These are phyloP conservation scores for Pouteria campechiana DNA, from an alignment of 179 eudicot genomes.

Conservation along the genomic window DNA sequence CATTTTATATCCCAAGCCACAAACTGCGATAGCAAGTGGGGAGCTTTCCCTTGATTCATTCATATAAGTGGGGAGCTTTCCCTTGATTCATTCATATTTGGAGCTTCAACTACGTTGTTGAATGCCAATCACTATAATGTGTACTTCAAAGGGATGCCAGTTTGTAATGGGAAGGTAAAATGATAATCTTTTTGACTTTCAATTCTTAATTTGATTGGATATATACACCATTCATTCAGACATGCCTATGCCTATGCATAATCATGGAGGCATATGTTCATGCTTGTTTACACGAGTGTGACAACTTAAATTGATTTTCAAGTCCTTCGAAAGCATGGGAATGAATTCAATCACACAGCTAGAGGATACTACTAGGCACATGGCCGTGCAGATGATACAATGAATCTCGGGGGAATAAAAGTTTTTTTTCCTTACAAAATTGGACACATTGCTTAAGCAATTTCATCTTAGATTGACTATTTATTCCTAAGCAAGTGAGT, in stretches of 20 bases:
- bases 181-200: neutral
- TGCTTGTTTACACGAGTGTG: neutral
- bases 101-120: slow-evolving; percentile 76
- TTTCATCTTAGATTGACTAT: neutral
- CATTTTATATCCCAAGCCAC: no score
- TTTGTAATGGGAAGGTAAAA: slow-evolving; percentile 74
- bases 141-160: slow-evolving; percentile 85
- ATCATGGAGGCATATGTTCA: no score
- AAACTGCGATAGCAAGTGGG: slow-evolving; percentile 52
- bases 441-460: neutral
- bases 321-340: slow-evolving; percentile 90
- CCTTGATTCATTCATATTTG: slow-evolving; percentile 75
- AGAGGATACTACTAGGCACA: slow-evolving; percentile 91
- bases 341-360: slow-evolving; percentile 74
- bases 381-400: slow-evolving; percentile 98
- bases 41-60: slow-evolving; percentile 86
- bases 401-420: slow-evolving; percentile 99
- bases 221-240: no score
- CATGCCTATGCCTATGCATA: no score
- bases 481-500: slow-evolving; percentile 51
- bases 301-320: no score
- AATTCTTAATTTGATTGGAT: no score
- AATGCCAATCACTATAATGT: slow-evolving; percentile 80
- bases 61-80: slow-evolving; percentile 85
- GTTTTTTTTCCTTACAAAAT: slow-evolving; percentile 19